Percentiles rank a stretch among this genome's conserved stretches.
Conservation (phyloP, 83 land plant species). For the Picea engelmannii region DNA sequence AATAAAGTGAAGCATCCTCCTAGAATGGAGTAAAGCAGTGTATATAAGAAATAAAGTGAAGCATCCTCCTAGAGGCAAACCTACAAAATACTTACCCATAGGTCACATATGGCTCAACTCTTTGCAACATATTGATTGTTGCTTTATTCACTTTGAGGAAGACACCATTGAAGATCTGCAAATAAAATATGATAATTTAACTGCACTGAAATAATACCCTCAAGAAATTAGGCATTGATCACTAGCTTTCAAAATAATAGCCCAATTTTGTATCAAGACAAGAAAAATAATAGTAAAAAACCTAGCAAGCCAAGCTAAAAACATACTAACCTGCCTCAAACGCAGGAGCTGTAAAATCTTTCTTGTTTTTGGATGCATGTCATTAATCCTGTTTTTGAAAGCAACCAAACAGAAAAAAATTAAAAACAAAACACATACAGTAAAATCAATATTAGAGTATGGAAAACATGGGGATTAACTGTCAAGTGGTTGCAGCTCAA, state of each 20-base stretch:
- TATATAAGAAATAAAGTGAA: not conserved
- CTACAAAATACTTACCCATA: not conserved
- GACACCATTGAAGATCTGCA: conserved; percentile 85
- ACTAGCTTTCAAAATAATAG: too few relatives aligned
- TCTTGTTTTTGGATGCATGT: conserved; percentile 77
- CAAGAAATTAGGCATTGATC: too few relatives aligned
- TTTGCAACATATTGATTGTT: too few relatives aligned
- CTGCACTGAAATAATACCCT: too few relatives aligned
- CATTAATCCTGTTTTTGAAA: conserved; percentile 64
- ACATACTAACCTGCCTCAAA: conserved; percentile 61
- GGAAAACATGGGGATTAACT: not conserved
- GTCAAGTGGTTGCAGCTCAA: too few relatives aligned
- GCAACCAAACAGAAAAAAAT: too few relatives aligned
- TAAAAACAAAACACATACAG: too few relatives aligned
- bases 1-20: not conserved
- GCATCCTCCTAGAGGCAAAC: not conserved
- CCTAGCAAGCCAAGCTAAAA: too few relatives aligned
- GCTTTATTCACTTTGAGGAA: conserved; percentile 30
- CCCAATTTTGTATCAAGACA: too few relatives aligned
- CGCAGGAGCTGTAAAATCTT: conserved; percentile 35
- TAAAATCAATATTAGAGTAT: not conserved
- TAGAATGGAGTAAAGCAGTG: not conserved
- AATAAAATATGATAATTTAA: not conserved
- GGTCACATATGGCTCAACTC: too few relatives aligned
- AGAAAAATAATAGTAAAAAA: too few relatives aligned